phyloP scores from a whole-genome alignment of 2,329 filamentous ascomycete species.

The Calonectria hongkongensis region DNA sequence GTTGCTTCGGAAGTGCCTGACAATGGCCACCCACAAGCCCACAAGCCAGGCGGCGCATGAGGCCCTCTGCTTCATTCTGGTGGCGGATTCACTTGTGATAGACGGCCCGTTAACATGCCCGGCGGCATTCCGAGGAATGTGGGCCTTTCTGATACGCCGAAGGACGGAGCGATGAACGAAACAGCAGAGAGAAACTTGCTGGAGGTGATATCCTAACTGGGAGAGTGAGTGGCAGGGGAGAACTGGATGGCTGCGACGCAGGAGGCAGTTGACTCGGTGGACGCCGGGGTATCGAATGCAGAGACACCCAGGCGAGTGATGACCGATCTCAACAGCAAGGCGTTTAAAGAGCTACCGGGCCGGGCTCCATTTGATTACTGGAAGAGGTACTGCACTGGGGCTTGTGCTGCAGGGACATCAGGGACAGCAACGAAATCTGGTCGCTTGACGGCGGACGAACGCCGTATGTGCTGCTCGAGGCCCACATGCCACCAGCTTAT shows the following conservation, averaged over 20 bases:
- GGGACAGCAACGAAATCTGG: conserved; percentile 23
- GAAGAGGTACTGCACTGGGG: conserved; percentile 14
- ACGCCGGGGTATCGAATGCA: neutral
- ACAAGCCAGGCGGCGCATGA: conserved; percentile 26
- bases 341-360: conserved; percentile 25
- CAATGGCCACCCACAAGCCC: conserved; percentile 22
- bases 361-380: conserved; percentile 26
- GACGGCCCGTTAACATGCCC: conserved; percentile 30
- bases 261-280: conserved; percentile 5
- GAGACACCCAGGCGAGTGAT: neutral
- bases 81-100: conserved; percentile 22
- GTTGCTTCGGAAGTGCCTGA: neutral
- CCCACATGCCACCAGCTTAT: conserved; percentile 18
- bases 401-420: conserved; percentile 6
- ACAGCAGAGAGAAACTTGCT: neutral
- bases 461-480: conserved; percentile 27
- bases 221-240: neutral
- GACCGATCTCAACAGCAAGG: neutral
- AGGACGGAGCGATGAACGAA: conserved; percentile 15
- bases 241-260: conserved; percentile 23
- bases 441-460: conserved; percentile 33
- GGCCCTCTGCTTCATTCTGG: conserved; percentile 29
- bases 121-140: conserved; percentile 27
- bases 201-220: neutral
- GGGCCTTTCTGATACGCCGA: conserved; percentile 22